Percentiles rank a stretch among this genome's conserved stretches.
phyloP scores from a whole-genome alignment of 2,329 filamentous ascomycete genomes.

The Neurospora sp. region DNA sequence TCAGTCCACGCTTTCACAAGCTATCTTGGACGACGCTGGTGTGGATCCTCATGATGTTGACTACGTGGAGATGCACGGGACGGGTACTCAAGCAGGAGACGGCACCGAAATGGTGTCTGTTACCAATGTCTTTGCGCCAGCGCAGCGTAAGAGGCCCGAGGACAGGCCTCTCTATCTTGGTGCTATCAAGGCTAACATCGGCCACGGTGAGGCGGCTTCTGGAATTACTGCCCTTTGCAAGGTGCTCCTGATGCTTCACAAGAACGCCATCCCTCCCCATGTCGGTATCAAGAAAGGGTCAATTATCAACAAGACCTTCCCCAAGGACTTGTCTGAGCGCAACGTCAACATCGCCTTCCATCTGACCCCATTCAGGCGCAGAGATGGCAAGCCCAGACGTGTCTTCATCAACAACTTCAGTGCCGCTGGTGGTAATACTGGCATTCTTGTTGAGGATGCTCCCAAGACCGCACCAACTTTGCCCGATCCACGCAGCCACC shows the following conservation, averaged over 20 bases:
- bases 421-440: constrained; percentile 63
- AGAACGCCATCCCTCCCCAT: constrained; percentile 54
- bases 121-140: constrained; percentile 42
- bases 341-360: constrained; percentile 50
- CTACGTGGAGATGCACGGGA: constrained; percentile 86
- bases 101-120: constrained; percentile 74
- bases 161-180: constrained; percentile 51
- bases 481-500: constrained; percentile 42
- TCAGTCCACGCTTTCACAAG: constrained; percentile 60
- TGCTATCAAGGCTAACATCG: constrained; percentile 54
- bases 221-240: constrained; percentile 55
- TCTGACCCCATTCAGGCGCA: constrained; percentile 38
- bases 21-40: constrained; percentile 61
- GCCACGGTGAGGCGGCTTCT: constrained; percentile 52
- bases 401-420: constrained; percentile 60
- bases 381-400: constrained; percentile 34
- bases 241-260: constrained; percentile 54
- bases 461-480: constrained; percentile 26
- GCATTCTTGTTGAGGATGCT: constrained; percentile 53
- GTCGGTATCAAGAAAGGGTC: constrained; percentile 50
- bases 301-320: constrained; percentile 50
- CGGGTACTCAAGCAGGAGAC: constrained; percentile 78
- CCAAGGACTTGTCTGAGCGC: constrained; percentile 43
- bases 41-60: constrained; percentile 67
- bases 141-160: constrained; percentile 32